A percentile compares a stretch with the other conserved stretches of the same genome.
Conservation (phyloP, 1,284 basidiomycete species). For the Ganoderma boninense region DNA sequence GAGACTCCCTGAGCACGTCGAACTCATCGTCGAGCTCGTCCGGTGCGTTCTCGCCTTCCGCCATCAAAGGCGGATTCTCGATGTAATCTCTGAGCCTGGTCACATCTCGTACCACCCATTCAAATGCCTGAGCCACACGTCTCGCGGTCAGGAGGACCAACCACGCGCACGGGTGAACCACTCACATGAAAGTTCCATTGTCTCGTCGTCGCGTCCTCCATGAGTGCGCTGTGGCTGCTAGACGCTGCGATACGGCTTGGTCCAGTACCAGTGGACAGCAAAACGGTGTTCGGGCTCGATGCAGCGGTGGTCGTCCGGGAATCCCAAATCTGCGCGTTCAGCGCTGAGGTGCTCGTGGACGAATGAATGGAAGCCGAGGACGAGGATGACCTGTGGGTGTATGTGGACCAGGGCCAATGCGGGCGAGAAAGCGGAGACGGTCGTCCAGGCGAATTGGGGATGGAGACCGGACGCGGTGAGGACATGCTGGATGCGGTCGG, state of each 20-base stretch:
- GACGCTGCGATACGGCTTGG: conserved; percentile 23
- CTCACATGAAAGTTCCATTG: conserved; percentile 71
- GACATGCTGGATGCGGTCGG: conserved; percentile 44
- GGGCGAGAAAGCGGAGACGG: conserved; percentile 56
- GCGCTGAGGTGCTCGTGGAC: conserved; percentile 33
- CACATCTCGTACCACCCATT: conserved; percentile 70
- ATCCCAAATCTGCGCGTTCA: conserved; percentile 40
- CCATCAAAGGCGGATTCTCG: conserved; percentile 38
- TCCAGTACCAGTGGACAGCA: conserved; percentile 32
- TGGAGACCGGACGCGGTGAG: conserved; percentile 48
- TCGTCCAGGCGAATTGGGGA: conserved; percentile 55
- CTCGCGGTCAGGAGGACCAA: neutral
- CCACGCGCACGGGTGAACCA: conserved; percentile 9
- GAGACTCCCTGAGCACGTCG: conserved; percentile 69
- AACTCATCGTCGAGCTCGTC: conserved; percentile 49
- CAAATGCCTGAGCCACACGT: conserved; percentile 58
- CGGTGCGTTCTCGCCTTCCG: conserved; percentile 19
- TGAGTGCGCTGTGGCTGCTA: conserved; percentile 28
- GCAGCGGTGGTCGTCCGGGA: conserved; percentile 34
- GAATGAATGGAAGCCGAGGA: conserved; percentile 41
- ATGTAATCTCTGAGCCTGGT: conserved; percentile 62
- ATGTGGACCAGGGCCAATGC: conserved; percentile 65
- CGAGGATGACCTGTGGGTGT: conserved; percentile 46
- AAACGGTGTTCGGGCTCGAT: conserved; percentile 37
- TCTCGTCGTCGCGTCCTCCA: conserved; percentile 56